A percentile compares a stretch with the other conserved stretches of the same genome.
These are phyloP conservation scores for Arthrobotrys musiformis DNA, from an alignment of 2,329 filamentous ascomycete species.

Conservation along the genomic window DNA sequence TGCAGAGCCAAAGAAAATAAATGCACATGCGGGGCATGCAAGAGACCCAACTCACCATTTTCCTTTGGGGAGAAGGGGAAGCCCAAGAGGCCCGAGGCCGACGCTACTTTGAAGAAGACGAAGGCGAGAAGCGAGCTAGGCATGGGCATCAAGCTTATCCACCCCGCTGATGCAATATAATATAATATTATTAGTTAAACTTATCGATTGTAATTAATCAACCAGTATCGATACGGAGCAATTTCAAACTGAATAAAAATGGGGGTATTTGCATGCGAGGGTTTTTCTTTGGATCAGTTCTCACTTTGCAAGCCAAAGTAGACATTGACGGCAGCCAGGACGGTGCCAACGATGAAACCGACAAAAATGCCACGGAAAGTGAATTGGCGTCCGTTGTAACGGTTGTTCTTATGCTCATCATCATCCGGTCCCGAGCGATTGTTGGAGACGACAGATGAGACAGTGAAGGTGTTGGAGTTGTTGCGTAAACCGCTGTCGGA, in stretches of 20 bases:
- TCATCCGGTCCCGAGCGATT: too few relatives aligned
- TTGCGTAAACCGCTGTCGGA: neutral
- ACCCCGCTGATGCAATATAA: slow-evolving; percentile 68
- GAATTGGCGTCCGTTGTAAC: slow-evolving; percentile 67
- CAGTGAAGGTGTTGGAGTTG: neutral
- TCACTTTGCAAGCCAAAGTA: slow-evolving; percentile 95
- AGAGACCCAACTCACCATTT: slow-evolving; percentile 67
- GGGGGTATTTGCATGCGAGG: slow-evolving; percentile 5
- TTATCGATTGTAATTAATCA: slow-evolving; percentile 4
- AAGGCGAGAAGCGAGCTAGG: slow-evolving; percentile 93
- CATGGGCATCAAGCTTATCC: slow-evolving; percentile 93
- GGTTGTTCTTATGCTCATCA: neutral
- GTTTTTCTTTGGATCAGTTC: neutral
- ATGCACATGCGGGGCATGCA: neutral
- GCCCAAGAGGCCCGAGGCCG: slow-evolving; percentile 75
- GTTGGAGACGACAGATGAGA: neutral
- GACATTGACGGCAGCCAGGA: slow-evolving; percentile 97
- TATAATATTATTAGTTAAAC: too few relatives aligned
- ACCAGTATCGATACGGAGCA: neutral
- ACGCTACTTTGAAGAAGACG: slow-evolving; percentile 79
- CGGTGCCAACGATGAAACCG: slow-evolving; percentile 82
- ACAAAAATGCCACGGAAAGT: slow-evolving; percentile 82
- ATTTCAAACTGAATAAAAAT: neutral
- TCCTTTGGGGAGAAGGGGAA: slow-evolving; percentile 92
- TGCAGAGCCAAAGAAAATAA: neutral